Percentiles rank a stretch among this genome's conserved stretches.
phyloP scores from a whole-genome alignment of 768 basidiomycete species.

The Mycena haematopus region DNA sequence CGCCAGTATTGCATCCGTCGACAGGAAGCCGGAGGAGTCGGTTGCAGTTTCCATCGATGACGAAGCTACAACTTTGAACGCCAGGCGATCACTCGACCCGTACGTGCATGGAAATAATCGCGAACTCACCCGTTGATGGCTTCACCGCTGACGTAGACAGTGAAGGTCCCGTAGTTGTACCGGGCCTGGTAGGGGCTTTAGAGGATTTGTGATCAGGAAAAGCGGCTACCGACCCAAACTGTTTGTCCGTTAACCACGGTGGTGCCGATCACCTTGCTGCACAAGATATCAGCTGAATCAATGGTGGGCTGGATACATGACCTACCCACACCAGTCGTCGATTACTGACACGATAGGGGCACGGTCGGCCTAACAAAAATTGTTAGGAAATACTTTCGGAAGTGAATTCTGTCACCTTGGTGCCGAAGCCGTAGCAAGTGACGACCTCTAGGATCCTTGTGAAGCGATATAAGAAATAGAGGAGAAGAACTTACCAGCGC shows the following conservation, averaged over 20 bases:
- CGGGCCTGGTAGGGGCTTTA: neutral
- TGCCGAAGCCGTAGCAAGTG: constrained; percentile 3
- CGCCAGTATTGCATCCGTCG: constrained; percentile 28
- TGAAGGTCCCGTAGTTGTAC: constrained; percentile 8
- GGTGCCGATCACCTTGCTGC: constrained; percentile 1
- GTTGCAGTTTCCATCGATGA: constrained; percentile 30
- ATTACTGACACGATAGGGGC: constrained; percentile 10
- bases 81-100: too few species aligned
- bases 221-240: neutral
- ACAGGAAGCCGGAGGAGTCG: constrained; percentile 30
- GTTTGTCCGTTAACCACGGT: neutral
- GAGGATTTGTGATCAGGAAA: too few species aligned
- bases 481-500: neutral
- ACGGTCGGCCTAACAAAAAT: constrained; percentile 5
- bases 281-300: neutral
- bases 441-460: neutral
- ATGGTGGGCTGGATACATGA: neutral
- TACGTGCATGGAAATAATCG: too few species aligned
- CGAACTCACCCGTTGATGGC: constrained; percentile 15
- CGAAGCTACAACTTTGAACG: constrained; percentile 1
- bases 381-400: neutral
- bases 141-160: neutral
- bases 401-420: neutral
- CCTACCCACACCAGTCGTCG: constrained; percentile 16
- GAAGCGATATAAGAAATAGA: neutral